Percentiles rank a stretch among this genome's conserved stretches.
Evolutionary conservation across 2,329 filamentous ascomycete genomes (phyloP).

Genomic region (Paramyrothecium sp.): DNA sequence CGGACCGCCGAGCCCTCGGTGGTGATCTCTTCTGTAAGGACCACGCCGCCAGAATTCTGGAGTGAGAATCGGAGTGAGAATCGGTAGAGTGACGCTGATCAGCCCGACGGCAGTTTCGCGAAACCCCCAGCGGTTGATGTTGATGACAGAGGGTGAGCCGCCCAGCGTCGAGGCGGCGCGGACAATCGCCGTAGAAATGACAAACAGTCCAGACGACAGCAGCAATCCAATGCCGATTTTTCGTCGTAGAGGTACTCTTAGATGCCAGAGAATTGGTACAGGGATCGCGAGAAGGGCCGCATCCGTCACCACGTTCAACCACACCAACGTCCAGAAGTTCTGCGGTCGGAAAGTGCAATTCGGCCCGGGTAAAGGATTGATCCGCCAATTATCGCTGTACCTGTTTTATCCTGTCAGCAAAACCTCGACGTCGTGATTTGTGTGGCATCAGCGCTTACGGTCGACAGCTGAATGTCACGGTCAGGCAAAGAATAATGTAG

Average conservation of each 20-base stretch:
- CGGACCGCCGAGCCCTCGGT: background rate
- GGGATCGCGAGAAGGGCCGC: slow-evolving; percentile 21
- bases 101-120: slow-evolving; percentile 1
- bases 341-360: slow-evolving; percentile 9
- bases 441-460: slow-evolving; percentile 3
- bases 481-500: slow-evolving; percentile 11
- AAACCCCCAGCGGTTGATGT: slow-evolving; percentile 11
- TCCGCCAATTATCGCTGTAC: slow-evolving; percentile 19
- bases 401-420: background rate
- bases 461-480: slow-evolving; percentile 11
- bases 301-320: slow-evolving; percentile 22
- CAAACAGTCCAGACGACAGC: slow-evolving; percentile 21
- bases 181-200: slow-evolving; percentile 22
- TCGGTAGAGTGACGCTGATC: background rate
- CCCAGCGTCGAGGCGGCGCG: slow-evolving; percentile 16
- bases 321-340: slow-evolving; percentile 18
- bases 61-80: background rate
- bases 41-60: background rate
- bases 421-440: background rate
- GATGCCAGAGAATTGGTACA: slow-evolving; percentile 18
- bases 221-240: slow-evolving; percentile 13
- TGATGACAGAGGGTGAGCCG: slow-evolving; percentile 19
- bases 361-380: slow-evolving; percentile 17
- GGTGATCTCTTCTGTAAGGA: background rate
- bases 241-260: background rate